Base-by-base conservation (phyloP, 1,284 basidiomycete species). In the Puccinia sorghi region DNA sequence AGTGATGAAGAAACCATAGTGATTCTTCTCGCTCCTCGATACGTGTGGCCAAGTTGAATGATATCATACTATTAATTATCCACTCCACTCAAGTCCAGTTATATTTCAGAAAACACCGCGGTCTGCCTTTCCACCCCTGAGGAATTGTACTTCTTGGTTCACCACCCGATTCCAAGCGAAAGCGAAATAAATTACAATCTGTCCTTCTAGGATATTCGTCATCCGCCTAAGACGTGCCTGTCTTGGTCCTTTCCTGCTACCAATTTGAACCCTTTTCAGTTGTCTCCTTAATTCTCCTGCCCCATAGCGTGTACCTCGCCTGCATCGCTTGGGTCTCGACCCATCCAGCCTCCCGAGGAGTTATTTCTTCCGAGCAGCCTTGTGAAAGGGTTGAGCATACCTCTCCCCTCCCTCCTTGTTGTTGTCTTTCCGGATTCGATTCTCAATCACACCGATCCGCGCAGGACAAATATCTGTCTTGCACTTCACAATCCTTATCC, bases 341-440 rank as follows among this genome's bases (percentile, higher is more conserved):
- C n/a, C n/a, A n/a, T 25, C 17, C 32, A 59, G 13, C 6, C 43
- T 20, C 20, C 27, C 25, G 22, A 37, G 27, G 59, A 39, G n/a
- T n/a, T n/a, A n/a, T n/a, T 63, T 39, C 59, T 63, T 25, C 39
- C 59, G 20, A 63, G 59, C 39, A 17, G 59, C 59, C 56, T 63
- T 63, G 25, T 63, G 20, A 37, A 63, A 63, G 59, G 59, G 37
- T 25, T 63, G 56, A 25, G 56, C 56, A 12, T 37, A 41, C 59
- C 59, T 39, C 39, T 41, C 22, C n/a, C 20, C 13, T 63, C 17
- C 39, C 5, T 41, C 11, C 2, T 25, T 37, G 5, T 59, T 17
- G 5, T 59, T n/a, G n/a, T n/a, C 6, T 9, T 63, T 63, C 15
- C 37, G n/a, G 17, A 41, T 63, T 63, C 59, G 27, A 63, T 27